phyloP scores from a whole-genome alignment of 208 protist genomes.

The Lotmaria passim region DNA sequence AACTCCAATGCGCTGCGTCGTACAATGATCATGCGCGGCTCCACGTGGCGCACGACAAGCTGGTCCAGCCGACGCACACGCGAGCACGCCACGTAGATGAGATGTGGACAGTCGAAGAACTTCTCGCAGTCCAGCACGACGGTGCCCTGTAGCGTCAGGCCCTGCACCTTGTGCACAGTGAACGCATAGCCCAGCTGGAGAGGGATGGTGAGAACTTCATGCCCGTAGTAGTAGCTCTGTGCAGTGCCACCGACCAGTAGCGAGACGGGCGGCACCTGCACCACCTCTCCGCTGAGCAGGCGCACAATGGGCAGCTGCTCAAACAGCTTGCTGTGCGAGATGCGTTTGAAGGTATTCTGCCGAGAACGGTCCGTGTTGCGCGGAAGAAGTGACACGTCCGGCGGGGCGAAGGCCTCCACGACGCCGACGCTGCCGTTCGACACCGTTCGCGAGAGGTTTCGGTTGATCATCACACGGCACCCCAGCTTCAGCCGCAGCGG shows the following conservation, averaged over 20 bases:
- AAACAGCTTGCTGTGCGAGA: constrained; percentile 48
- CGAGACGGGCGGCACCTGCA: constrained; percentile 79
- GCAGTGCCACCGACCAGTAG: constrained; percentile 69
- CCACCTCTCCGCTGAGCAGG: constrained; percentile 71
- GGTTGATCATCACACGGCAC: constrained; percentile 89
- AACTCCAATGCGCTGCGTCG: constrained; percentile 76
- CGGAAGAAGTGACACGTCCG: constrained; percentile 75
- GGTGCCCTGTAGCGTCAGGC: constrained; percentile 80
- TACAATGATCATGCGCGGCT: constrained; percentile 80
- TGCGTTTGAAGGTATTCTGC: constrained; percentile 31
- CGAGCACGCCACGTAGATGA: constrained; percentile 91
- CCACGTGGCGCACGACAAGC: constrained; percentile 81
- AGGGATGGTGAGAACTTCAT: constrained; percentile 78
- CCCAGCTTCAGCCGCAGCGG: constrained; percentile 87
- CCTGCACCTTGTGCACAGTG: constrained; percentile 94
- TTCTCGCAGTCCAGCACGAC: constrained; percentile 87
- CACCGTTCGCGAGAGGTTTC: constrained; percentile 87
- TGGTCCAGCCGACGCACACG: constrained; percentile 83
- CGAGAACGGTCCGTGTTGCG: constrained; percentile 33
- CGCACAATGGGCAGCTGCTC: constrained; percentile 80
- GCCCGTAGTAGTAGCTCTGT: constrained; percentile 83
- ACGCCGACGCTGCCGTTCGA: constrained; percentile 90
- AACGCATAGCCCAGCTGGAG: constrained; percentile 91
- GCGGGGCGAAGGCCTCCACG: constrained; percentile 83
- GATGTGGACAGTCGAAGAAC: constrained; percentile 90